Conservation (phyloP, 352 stramenopile species). For the Aphanomyces cochlioides region DNA sequence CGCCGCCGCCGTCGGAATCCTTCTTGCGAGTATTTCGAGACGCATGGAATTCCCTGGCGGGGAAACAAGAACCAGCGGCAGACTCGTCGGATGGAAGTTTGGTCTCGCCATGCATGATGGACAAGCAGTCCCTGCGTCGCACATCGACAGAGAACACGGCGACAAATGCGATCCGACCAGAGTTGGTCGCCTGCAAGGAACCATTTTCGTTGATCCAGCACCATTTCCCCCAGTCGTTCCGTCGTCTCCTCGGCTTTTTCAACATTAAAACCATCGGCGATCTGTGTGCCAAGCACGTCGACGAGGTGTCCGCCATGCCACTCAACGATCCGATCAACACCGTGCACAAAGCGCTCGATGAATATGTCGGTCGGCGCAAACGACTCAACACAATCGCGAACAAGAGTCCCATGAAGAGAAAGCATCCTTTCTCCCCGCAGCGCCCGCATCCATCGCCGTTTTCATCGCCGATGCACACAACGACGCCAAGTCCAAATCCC, state of each 20-base stretch:
- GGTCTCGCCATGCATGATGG: background rate
- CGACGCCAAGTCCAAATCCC: background rate
- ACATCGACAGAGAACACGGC: constrained; percentile 19
- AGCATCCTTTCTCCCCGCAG: background rate
- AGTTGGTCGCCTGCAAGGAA: constrained; percentile 47
- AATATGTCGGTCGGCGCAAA: constrained; percentile 46
- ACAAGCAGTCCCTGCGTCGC: background rate
- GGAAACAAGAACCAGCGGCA: too few relatives aligned
- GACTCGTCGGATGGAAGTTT: background rate
- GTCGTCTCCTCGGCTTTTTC: constrained; percentile 55
- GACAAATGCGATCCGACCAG: constrained; percentile 47
- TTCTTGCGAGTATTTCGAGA: too few relatives aligned
- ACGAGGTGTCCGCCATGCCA: constrained; percentile 55
- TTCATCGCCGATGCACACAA: background rate
- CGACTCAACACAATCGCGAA: constrained; percentile 38
- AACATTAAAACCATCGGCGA: constrained; percentile 71
- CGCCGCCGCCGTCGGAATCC: too few relatives aligned
- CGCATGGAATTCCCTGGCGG: too few relatives aligned
- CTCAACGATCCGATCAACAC: constrained; percentile 56
- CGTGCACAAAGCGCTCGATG: constrained; percentile 49
- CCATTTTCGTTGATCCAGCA: constrained; percentile 45
- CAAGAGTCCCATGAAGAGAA: constrained; percentile 22
- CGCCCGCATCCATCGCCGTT: background rate
- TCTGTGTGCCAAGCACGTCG: constrained; percentile 45
- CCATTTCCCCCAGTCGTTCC: constrained; percentile 54